Evolutionary conservation across 139 green algal genomes (phyloP), one percentile per base, ranked within the genome.

Genomic region (Coelastrella sp.): DNA sequence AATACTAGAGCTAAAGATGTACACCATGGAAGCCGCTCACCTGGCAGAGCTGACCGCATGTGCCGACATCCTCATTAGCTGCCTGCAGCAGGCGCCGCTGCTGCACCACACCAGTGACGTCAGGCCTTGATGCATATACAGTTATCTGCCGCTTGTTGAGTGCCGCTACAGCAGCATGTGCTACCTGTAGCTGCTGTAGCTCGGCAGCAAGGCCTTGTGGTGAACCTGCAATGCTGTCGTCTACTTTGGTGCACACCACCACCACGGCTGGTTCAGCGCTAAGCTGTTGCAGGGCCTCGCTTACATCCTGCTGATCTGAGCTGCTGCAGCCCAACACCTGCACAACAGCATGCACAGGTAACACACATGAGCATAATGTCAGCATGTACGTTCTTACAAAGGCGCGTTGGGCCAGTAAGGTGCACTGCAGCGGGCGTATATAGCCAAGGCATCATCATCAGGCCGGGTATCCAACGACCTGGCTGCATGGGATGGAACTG

Each of bases 141-240:
- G 56, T 90, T 13, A 90, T 32, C 73, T 87, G 87, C 17, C 79
- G 78, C 64, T 87, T 81, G 54, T 71, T 66, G 8, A 87, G n/a
- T 4, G 78, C 78, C 4, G 78, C 87, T 16, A 79, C 76, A 10
- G 76, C 23, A 16, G 19, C 17, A 19, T 90, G 86, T 7, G 76
- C 86, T 13, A 77, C 83, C 84, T 88, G 54, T 66, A 92, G 19
- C 90, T 88, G 78, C 77, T 87, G 64, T 76, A 92, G 78, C 90
- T 92, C 90, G 16, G 23, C 83, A 68, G 85, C 85, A 16, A 84
- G 16, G 4, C 58, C 85, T 13, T 80, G 22, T 17, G 74, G 85
- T 8, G 85, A 66, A 17, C 85, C 85, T 10, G 58, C 54, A 20
- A 47, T 19, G 22, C 5, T 64, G 54, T 14, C 19, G 8, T 22